phyloP scores from a whole-genome alignment of 2,329 filamentous ascomycete genomes.

The Leptoxyphium fumago region DNA sequence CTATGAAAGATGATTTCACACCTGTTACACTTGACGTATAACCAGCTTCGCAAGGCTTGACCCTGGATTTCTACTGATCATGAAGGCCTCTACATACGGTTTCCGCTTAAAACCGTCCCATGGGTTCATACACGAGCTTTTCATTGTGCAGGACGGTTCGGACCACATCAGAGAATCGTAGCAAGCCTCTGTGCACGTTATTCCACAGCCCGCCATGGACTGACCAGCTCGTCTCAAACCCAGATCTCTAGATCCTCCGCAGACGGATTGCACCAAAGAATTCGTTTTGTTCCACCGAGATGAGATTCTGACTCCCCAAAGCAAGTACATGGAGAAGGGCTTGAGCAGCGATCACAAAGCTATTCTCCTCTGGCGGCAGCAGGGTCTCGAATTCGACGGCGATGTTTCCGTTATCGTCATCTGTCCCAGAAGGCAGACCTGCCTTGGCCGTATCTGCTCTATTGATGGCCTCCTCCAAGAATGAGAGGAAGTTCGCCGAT shows the following conservation, averaged over 20 bases:
- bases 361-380: constrained; percentile 42
- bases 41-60: too few species aligned
- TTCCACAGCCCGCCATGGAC: too few species aligned
- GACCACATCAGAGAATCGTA: too few species aligned
- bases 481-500: constrained; percentile 47
- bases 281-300: constrained; percentile 39
- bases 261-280: constrained; percentile 22
- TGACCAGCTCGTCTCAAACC: not conserved
- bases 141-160: too few species aligned
- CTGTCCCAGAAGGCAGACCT: constrained; percentile 17
- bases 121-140: too few species aligned
- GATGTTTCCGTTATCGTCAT: constrained; percentile 13
- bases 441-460: constrained; percentile 10
- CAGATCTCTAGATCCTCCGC: not conserved
- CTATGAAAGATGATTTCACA: too few species aligned
- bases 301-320: constrained; percentile 37
- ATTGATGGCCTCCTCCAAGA: constrained; percentile 35
- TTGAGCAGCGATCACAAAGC: constrained; percentile 51
- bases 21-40: too few species aligned
- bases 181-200: too few species aligned
- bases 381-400: constrained; percentile 54
- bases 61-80: too few species aligned
- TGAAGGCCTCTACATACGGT: too few species aligned
- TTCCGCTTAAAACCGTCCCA: too few species aligned
- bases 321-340: constrained; percentile 61